Base-by-base conservation (phyloP, 2,329 filamentous ascomycete species). In the Fusarium mexicanum region DNA sequence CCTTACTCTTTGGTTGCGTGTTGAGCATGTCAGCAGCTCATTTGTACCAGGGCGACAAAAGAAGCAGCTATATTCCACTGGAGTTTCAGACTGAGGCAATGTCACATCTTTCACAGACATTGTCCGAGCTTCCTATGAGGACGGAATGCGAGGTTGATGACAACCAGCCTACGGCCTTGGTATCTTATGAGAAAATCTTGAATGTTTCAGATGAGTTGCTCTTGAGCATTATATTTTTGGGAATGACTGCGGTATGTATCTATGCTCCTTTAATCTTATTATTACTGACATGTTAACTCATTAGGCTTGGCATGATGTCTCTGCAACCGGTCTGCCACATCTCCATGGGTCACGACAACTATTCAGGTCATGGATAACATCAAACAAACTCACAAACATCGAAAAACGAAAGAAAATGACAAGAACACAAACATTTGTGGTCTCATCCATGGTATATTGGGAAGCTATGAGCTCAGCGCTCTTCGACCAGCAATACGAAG, bases 1-100 rank as follows among this genome's bases (percentile, higher is more conserved):
- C 67, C 3, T 11, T 74, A 2, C 37, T 74, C 3, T 65, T 65
- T 24, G 35, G 67, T 8, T 71, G 67, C 2, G 54, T 74, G 5
- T 14, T 74, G 24, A 74, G 72, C 35, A 74, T 74, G 67, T 74
- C 71, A 4, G 71, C 71, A 11, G 72, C 72, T 13, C 71, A 74
- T 26, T 44, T 74, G 0, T 74, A 74, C 33, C 67, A 71, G 8
- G 43, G 66, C 4, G 44, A 71, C 16, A n/a, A 59, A 17, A 24
- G 7, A 2, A 46, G 44, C 16, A 41, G 40, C 17, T 20, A 35
- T 1, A 53, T 71, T 22, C 50, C 67, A 5, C n/a, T 74, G 4
- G 35, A 44, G 16, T 74, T 74, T 37, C 71, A 73, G n/a, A 73
- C 64, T 0, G 58, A 74, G 14, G 72, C 71, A 8, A 61, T 74